Base-by-base conservation (phyloP, 2,329 filamentous ascomycete genomes). In the Verticillium nubilum region DNA sequence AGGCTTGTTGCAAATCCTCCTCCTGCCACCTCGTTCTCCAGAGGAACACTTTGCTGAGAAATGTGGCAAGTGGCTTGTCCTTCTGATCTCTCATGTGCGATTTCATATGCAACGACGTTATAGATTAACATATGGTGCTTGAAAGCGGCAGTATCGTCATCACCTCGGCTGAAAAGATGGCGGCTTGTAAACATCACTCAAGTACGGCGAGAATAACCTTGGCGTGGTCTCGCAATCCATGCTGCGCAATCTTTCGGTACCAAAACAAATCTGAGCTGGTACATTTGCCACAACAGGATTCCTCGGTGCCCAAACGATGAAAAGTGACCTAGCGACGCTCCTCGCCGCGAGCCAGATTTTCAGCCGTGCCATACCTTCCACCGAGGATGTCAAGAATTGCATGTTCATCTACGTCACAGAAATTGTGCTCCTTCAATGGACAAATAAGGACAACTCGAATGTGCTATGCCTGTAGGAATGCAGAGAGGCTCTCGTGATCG, bases 151-250 rank as follows among this genome's bases (percentile, higher is more conserved):
- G 60, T 0, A 70, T 80, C 29, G 64, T 78, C 17, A 73, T 72
- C 19, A 77, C 73, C 5, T 75, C 72, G 25, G 62, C 60, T 2
- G 53, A 64, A 0, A 54, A 68, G 2, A 80, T 55, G 25, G 66
- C 0, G 77, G 80, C 56, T 70, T 81, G 2, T 80, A 68, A 64
- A 71, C 68, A 57, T 78, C 78, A 1, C 69, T 80, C 1, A 75
- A 77, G 56, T 79, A 78, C 10, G 79, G 79, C 15, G 69, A 70
- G 17, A 75, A 71, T 64, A 81, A 80, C 62, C 76, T 78, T 55
- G 77, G 76, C 54, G 68, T 74, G 52, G 68, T 71, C 0, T 68
- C 74, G 0, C 37, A 23, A 19, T 47, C 23, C 37, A 47, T 5
- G 37, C 25, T 56, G 54, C 54, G 54, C 33, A 47, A 33, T 26